Evolutionary conservation across 2,329 filamentous ascomycete species (phyloP).

Genomic region (Fusarium incarnatum): DNA sequence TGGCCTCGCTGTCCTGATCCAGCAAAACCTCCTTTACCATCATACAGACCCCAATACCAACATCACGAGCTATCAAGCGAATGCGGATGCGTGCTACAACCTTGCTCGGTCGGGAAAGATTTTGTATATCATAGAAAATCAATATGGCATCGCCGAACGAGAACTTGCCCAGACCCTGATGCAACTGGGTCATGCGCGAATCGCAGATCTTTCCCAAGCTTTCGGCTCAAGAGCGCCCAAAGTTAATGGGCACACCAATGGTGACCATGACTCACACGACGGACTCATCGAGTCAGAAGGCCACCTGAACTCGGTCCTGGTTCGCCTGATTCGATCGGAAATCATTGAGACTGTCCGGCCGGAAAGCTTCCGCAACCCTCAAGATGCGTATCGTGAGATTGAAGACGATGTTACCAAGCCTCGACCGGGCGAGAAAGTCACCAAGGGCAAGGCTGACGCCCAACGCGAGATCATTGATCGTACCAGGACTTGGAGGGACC

Average conservation of each 20-base stretch:
- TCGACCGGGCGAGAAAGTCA: conserved; percentile 55
- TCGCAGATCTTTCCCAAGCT: conserved; percentile 75
- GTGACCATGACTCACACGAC: conserved; percentile 48
- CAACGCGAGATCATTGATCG: conserved; percentile 66
- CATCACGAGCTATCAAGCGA: conserved; percentile 84
- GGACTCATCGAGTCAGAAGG: conserved; percentile 58
- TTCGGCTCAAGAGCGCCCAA: conserved; percentile 59
- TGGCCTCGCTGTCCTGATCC: conserved; percentile 85
- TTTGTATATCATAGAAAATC: conserved; percentile 76
- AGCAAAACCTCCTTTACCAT: conserved; percentile 87
- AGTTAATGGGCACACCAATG: conserved; percentile 52
- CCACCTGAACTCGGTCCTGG: conserved; percentile 63
- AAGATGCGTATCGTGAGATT: conserved; percentile 71
- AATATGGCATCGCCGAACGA: conserved; percentile 79
- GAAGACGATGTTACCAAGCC: conserved; percentile 70
- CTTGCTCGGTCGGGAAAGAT: conserved; percentile 86
- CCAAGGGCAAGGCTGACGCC: conserved; percentile 74
- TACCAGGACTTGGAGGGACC: conserved; percentile 65
- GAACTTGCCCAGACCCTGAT: conserved; percentile 81
- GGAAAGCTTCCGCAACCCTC: conserved; percentile 68
- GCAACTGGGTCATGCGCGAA: conserved; percentile 79
- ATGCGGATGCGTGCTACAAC: conserved; percentile 82
- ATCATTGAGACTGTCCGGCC: conserved; percentile 73
- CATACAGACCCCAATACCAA: conserved; percentile 71
- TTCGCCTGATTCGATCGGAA: conserved; percentile 70